phyloP scores from a whole-genome alignment of 208 protist genomes.

The Trichomonas tenax region DNA sequence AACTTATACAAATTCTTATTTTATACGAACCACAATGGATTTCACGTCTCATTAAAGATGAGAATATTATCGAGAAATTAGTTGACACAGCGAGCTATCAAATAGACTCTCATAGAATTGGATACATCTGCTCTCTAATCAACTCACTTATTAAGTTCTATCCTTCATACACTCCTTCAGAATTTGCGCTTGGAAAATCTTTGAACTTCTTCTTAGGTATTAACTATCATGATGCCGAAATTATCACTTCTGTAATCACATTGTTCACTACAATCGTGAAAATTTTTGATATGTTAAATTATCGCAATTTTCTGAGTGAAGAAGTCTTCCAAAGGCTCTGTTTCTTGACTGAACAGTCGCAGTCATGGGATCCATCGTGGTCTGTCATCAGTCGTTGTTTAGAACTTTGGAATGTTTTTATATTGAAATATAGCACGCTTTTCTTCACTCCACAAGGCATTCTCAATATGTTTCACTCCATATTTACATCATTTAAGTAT shows the following conservation, averaged over 20 bases:
- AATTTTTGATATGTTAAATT: not conserved
- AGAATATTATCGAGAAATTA: not conserved
- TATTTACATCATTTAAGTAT: not conserved
- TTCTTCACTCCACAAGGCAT: not conserved
- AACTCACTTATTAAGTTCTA: not conserved
- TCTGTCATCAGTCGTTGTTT: not conserved
- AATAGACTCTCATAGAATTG: not conserved
- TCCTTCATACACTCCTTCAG: not conserved
- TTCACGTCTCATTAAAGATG: not conserved
- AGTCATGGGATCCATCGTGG: not conserved
- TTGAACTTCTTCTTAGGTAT: not conserved
- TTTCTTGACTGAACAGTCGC: not conserved
- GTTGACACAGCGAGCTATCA: not conserved
- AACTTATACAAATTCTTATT: not conserved
- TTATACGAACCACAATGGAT: not conserved
- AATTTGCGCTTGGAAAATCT: not conserved
- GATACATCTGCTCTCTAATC: not conserved
- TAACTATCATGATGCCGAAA: not conserved
- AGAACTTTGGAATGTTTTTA: not conserved
- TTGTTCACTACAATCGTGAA: not conserved
- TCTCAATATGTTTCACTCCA: not conserved
- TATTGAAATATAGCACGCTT: not conserved
- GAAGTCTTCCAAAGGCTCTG: not conserved
- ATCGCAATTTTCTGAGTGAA: not conserved
- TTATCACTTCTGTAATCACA: not conserved